A percentile compares a stretch with the other conserved stretches of the same genome.
phyloP scores from a whole-genome alignment of 164 flowering plant genomes.

The Sedum album region DNA sequence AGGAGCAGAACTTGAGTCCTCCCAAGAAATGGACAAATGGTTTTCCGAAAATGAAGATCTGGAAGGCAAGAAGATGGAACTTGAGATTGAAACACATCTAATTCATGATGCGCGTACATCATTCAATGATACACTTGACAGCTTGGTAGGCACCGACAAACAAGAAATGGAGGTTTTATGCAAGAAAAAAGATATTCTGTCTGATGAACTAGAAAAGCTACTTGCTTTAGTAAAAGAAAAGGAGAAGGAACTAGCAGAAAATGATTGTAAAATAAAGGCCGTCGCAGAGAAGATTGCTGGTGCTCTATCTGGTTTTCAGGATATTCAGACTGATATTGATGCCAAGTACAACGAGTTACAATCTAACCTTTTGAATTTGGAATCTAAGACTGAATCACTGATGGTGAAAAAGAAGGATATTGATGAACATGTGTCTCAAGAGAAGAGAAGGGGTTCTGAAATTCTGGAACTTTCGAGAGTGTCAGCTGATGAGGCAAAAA shows the following conservation, averaged over 20 bases:
- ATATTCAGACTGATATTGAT: constrained; percentile 32
- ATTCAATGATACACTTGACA: constrained; percentile 34
- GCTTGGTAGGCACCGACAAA: constrained; percentile 33
- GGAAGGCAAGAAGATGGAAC: constrained; percentile 51
- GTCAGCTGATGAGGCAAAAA: constrained; percentile 46
- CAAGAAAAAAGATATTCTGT: constrained; percentile 31
- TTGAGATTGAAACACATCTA: constrained; percentile 48
- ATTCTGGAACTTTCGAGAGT: constrained; percentile 41
- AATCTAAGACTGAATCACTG: constrained; percentile 34
- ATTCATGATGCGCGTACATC: constrained; percentile 37
- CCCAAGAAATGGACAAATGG: constrained; percentile 54
- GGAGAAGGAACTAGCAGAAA: constrained; percentile 69
- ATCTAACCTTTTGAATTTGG: constrained; percentile 29
- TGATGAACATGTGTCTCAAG: constrained; percentile 33
- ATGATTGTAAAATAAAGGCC: constrained; percentile 34
- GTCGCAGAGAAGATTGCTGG: constrained; percentile 46
- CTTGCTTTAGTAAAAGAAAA: constrained; percentile 49
- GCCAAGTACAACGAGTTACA: constrained; percentile 30
- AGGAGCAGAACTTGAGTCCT: constrained; percentile 30
- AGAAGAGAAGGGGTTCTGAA: constrained; percentile 32
- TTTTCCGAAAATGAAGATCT: constrained; percentile 40
- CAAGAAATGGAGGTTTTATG: constrained; percentile 42
- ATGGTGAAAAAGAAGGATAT: constrained; percentile 42
- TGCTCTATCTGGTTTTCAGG: constrained; percentile 43
- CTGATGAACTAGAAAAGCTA: constrained; percentile 49